These are phyloP conservation scores for Monosporozyma servazzii DNA, from an alignment of 805 yeast genomes.

Conservation along the genomic window DNA sequence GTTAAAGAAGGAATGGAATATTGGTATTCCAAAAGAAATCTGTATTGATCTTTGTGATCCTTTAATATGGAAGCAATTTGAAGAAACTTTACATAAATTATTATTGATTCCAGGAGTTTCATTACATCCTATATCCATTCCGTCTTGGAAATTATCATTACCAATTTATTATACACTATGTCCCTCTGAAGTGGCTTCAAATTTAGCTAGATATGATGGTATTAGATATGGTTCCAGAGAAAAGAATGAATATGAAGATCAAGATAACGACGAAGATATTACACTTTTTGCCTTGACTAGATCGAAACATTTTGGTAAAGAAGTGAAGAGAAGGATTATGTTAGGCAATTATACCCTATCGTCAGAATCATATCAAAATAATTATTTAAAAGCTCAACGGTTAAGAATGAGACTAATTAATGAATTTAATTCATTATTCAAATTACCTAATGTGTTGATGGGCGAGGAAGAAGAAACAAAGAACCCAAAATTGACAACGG, in stretches of 20 bases:
- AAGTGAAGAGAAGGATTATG: constrained; percentile 73
- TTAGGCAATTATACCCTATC: constrained; percentile 83
- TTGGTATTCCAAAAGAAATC: constrained; percentile 73
- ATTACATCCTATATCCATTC: constrained; percentile 58
- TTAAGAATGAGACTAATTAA: constrained; percentile 50
- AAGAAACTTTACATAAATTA: constrained; percentile 35
- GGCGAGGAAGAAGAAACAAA: constrained; percentile 6
- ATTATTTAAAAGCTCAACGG: constrained; percentile 66
- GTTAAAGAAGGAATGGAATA: constrained; percentile 25
- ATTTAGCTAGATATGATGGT: constrained; percentile 85
- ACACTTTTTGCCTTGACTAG: constrained; percentile 44
- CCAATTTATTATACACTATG: constrained; percentile 83
- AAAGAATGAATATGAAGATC: constrained; percentile 4
- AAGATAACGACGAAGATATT: constrained; percentile 18
- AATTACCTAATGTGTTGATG: constrained; percentile 36
- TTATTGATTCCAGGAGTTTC: constrained; percentile 33
- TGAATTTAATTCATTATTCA: constrained; percentile 61
- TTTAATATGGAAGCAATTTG: constrained; percentile 21
- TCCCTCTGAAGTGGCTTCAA: constrained; percentile 91
- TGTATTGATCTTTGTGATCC: constrained; percentile 45
- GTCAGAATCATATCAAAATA: constrained; percentile 58
- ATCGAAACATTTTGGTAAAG: constrained; percentile 61
- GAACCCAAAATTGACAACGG: constrained; percentile 5
- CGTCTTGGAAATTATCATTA: constrained; percentile 54
- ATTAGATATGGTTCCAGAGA: constrained; percentile 66